These are phyloP conservation scores for Mucor lusitanicus DNA, from an alignment of 371 early-diverging fungal genomes.

Conservation along the genomic window DNA sequence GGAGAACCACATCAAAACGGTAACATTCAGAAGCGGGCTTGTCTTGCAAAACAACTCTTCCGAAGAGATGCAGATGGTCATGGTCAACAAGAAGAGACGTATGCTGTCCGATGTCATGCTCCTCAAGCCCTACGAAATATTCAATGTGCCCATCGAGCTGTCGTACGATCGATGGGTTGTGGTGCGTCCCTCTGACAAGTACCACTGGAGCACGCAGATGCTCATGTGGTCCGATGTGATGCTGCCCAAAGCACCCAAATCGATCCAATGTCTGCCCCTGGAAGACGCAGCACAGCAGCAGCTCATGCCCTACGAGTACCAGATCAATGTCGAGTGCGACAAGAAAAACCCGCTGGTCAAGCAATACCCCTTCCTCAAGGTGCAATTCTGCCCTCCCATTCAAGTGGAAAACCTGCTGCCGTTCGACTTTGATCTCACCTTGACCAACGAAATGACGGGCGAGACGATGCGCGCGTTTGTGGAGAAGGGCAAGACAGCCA, in stretches of 20 bases:
- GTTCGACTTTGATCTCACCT: conserved; percentile 59
- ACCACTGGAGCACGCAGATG: conserved; percentile 67
- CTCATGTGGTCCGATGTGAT: conserved; percentile 73
- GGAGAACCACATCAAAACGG: conserved; percentile 73
- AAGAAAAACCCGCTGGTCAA: conserved; percentile 30
- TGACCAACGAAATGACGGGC: conserved; percentile 45
- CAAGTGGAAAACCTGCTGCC: conserved; percentile 88
- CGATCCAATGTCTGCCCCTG: conserved; percentile 31
- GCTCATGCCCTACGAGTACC: conserved; percentile 24
- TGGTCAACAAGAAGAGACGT: conserved; percentile 48
- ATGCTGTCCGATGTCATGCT: conserved; percentile 21
- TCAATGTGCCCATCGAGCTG: conserved; percentile 68
- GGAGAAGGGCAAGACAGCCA: conserved; percentile 53
- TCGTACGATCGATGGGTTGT: conserved; percentile 61
- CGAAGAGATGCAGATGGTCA: conserved; percentile 57
- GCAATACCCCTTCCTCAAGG: conserved; percentile 70
- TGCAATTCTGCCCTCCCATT: conserved; percentile 74
- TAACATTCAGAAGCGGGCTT: conserved; percentile 77
- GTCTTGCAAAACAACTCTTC: conserved; percentile 64
- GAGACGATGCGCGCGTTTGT: conserved; percentile 39
- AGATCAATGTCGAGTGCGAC: conserved; percentile 35
- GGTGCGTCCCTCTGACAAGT: conserved; percentile 69
- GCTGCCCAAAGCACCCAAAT: conserved; percentile 32
- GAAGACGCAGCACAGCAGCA: neutral
- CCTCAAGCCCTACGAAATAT: conserved; percentile 56